These are phyloP conservation scores for Neocatenulostroma microsporum DNA, from an alignment of 2,329 filamentous ascomycete species.

Conservation along the genomic window DNA sequence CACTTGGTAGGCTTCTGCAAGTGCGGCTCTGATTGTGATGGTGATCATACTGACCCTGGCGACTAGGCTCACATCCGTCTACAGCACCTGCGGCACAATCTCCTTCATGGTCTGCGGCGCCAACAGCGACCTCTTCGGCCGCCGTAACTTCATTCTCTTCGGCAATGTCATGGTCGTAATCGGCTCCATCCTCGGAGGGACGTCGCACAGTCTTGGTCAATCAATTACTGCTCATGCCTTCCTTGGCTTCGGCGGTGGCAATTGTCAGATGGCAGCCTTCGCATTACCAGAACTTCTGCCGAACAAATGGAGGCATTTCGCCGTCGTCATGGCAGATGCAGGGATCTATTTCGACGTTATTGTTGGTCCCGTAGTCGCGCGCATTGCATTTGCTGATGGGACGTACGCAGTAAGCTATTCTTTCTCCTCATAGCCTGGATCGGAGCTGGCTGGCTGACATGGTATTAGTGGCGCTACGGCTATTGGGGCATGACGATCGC, in stretches of 20 bases:
- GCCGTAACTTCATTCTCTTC: slow-evolving; percentile 8
- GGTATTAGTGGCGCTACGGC: slow-evolving; percentile 5
- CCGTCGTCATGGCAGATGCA: slow-evolving; percentile 5
- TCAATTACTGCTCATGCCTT: slow-evolving; percentile 8
- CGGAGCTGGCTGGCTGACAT: not conserved
- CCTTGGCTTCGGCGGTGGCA: slow-evolving; percentile 6
- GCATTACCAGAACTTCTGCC: slow-evolving; percentile 5
- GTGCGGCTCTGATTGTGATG: not conserved
- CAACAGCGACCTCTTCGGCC: slow-evolving; percentile 9
- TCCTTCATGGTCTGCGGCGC: slow-evolving; percentile 10
- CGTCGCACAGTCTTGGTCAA: slow-evolving; percentile 2
- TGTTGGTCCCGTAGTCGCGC: slow-evolving; percentile 3
- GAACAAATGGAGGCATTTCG: slow-evolving; percentile 8
- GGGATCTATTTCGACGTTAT: slow-evolving; percentile 7
- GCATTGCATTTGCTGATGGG: slow-evolving; percentile 3
- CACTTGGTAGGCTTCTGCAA: slow-evolving; percentile 2
- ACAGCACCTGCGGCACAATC: slow-evolving; percentile 7
- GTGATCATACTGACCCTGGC: not conserved
- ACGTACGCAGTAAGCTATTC: slow-evolving; percentile 1
- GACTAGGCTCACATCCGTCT: slow-evolving; percentile 5
- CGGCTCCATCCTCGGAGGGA: slow-evolving; percentile 4
- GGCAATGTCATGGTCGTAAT: slow-evolving; percentile 5
- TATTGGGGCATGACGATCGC: slow-evolving; percentile 3
- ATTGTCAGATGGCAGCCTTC: slow-evolving; percentile 6
- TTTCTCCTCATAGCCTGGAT: not conserved